Percentiles rank a stretch among this genome's conserved stretches.
Evolutionary conservation across 2,329 filamentous ascomycete genomes (phyloP).

Genomic region (Balansia obtecta): DNA sequence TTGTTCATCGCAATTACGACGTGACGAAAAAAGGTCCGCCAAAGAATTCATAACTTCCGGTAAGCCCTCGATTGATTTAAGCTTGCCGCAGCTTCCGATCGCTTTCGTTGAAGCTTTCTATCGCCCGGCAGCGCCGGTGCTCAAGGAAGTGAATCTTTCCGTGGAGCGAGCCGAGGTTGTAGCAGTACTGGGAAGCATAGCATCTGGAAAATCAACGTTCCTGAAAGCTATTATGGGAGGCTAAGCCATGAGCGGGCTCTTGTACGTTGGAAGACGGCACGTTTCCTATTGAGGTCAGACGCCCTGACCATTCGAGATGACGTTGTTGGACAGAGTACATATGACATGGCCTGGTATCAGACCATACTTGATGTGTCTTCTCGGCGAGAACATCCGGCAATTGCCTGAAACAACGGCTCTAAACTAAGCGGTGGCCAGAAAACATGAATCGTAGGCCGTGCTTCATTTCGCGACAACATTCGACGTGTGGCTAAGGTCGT

Average conservation of each 20-base stretch:
- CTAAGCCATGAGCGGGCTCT: neutral
- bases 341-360: neutral
- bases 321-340: neutral
- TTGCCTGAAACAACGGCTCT: slow-evolving; percentile 22
- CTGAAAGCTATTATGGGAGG: neutral
- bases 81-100: neutral
- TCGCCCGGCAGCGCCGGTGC: neutral
- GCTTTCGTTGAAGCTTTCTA: neutral
- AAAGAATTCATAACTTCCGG: neutral
- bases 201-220: neutral
- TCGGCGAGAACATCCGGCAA: slow-evolving; percentile 12
- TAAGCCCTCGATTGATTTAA: neutral
- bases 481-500: neutral
- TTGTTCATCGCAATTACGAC: neutral
- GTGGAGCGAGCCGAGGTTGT: neutral
- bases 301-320: neutral
- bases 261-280: neutral
- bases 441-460: slow-evolving; percentile 18
- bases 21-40: neutral
- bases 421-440: slow-evolving; percentile 25
- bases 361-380: neutral
- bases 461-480: neutral
- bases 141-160: neutral
- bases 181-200: neutral
- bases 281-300: neutral